Percentiles rank a stretch among this genome's conserved stretches.
Conservation (phyloP, 2,329 filamentous ascomycete species). For the Colletotrichum sp. region DNA sequence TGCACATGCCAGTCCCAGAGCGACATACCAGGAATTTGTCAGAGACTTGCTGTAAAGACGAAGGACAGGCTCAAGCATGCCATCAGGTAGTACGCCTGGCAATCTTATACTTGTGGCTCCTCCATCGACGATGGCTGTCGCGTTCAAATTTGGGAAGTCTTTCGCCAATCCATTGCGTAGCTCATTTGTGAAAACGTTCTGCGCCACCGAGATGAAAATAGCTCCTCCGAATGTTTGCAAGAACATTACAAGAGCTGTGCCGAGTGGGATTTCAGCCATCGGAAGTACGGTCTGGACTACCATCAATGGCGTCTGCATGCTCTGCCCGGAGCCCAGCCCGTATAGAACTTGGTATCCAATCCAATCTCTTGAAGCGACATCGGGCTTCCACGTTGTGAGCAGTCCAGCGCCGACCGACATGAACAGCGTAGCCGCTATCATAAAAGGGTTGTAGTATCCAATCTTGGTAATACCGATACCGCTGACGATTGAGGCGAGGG, state of each 20-base stretch:
- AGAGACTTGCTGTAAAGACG: background rate
- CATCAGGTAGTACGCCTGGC: background rate
- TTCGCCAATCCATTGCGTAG: background rate
- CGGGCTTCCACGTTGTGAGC: background rate
- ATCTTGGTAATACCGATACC: constrained; percentile 31
- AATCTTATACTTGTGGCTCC: constrained; percentile 1
- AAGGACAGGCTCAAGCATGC: background rate
- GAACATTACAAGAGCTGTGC: constrained; percentile 13
- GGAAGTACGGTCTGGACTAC: constrained; percentile 27
- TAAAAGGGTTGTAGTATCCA: constrained; percentile 40
- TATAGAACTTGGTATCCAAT: constrained; percentile 28
- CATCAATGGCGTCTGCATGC: constrained; percentile 27
- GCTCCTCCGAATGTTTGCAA: constrained; percentile 12
- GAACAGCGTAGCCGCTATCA: constrained; percentile 32
- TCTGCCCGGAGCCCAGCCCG: constrained; percentile 28
- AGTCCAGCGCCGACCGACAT: constrained; percentile 28
- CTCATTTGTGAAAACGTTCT: constrained; percentile 10
- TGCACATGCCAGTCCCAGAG: background rate
- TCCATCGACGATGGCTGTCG: background rate
- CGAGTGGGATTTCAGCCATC: background rate
- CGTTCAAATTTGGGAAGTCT: background rate
- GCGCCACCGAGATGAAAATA: constrained; percentile 10
- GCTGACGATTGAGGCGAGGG: constrained; percentile 26
- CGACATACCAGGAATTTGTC: constrained; percentile 3
- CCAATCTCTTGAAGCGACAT: constrained; percentile 2